phyloP scores from a whole-genome alignment of 768 basidiomycete species.

The Kwoniella heveanensis region DNA sequence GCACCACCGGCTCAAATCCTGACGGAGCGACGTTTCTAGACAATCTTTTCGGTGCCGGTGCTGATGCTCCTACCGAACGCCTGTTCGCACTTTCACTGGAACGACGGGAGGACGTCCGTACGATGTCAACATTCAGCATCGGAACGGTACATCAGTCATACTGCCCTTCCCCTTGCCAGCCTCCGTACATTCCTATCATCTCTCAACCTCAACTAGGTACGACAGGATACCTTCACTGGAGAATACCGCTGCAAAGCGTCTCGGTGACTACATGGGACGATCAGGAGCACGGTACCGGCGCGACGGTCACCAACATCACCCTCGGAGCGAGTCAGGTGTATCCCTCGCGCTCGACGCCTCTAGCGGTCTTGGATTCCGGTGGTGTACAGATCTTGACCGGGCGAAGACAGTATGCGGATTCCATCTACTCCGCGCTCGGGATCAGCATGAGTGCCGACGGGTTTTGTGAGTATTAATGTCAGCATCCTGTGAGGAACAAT shows the following conservation, averaged over 20 bases:
- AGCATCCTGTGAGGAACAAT: too few species aligned
- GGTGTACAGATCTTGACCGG: constrained; percentile 53
- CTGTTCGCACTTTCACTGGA: constrained; percentile 50
- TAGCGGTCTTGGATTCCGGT: constrained; percentile 54
- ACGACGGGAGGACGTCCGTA: constrained; percentile 52
- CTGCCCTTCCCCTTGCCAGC: constrained; percentile 48
- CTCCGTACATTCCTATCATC: constrained; percentile 47
- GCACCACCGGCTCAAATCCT: constrained; percentile 48
- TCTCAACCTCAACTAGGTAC: constrained; percentile 44
- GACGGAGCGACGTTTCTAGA: constrained; percentile 56
- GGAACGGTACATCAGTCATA: constrained; percentile 34
- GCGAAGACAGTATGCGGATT: constrained; percentile 38
- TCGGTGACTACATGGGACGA: constrained; percentile 37
- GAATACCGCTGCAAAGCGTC: constrained; percentile 44
- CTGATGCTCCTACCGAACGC: constrained; percentile 44
- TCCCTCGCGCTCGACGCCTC: constrained; percentile 32
- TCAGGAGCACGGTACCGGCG: constrained; percentile 28
- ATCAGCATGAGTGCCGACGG: constrained; percentile 49
- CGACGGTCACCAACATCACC: constrained; percentile 21
- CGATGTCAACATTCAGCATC: constrained; percentile 46
- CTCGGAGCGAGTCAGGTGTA: constrained; percentile 40
- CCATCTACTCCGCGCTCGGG: constrained; percentile 45
- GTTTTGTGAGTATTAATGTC: constrained; percentile 40
- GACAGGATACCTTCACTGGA: constrained; percentile 50
- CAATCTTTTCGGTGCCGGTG: constrained; percentile 52